phyloP scores from a whole-genome alignment of 2,329 filamentous ascomycete genomes.

The Scedosporium apiospermum region DNA sequence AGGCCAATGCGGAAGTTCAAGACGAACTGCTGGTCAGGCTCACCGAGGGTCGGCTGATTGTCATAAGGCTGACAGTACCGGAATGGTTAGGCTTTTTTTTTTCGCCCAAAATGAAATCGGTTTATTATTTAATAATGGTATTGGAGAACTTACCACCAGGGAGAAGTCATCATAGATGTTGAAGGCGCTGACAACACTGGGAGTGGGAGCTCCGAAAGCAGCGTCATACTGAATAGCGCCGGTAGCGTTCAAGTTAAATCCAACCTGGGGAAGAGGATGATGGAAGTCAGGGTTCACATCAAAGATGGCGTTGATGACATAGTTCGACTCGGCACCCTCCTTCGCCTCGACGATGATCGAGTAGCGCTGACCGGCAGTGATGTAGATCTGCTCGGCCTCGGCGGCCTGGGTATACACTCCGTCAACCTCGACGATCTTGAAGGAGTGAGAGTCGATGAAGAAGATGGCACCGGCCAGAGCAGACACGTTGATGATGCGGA shows the following conservation, averaged over 20 bases:
- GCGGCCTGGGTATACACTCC: constrained; percentile 27
- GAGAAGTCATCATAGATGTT: constrained; percentile 64
- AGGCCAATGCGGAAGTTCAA: constrained; percentile 49
- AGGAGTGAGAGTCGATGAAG: constrained; percentile 30
- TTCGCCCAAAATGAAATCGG: background rate
- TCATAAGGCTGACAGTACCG: constrained; percentile 41
- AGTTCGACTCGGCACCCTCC: constrained; percentile 27
- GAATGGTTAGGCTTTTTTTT: background rate
- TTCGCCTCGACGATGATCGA: constrained; percentile 34
- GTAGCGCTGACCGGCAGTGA: constrained; percentile 35
- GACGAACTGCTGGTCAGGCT: constrained; percentile 45
- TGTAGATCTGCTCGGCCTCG: constrained; percentile 26
- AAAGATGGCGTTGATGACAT: constrained; percentile 31
- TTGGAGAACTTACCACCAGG: constrained; percentile 31
- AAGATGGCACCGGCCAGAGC: constrained; percentile 32
- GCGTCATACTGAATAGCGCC: constrained; percentile 31
- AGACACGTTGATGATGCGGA: constrained; percentile 35
- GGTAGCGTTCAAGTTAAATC: constrained; percentile 30
- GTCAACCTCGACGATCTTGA: constrained; percentile 35
- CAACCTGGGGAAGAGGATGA: constrained; percentile 10
- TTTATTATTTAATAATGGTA: background rate
- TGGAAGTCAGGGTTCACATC: constrained; percentile 31
- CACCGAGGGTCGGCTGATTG: constrained; percentile 42
- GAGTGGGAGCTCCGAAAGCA: constrained; percentile 14
- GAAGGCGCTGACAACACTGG: constrained; percentile 36